These are phyloP conservation scores for Amanita exitialis DNA, from an alignment of 768 basidiomycete genomes.

Conservation along the genomic window DNA sequence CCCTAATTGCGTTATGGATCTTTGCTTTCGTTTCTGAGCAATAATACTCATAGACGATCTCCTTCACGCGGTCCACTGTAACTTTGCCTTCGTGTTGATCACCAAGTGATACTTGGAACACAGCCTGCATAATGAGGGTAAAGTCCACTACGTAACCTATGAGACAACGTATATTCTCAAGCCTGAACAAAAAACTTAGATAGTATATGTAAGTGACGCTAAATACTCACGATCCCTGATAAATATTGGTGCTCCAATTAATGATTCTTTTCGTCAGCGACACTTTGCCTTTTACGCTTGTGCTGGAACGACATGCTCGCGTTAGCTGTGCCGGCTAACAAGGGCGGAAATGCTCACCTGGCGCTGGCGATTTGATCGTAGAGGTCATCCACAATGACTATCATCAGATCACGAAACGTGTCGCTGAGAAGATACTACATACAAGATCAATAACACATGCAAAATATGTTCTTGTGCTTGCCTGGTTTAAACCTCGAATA, in stretches of 20 bases:
- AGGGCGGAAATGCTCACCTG: background rate
- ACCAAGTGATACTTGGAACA: background rate
- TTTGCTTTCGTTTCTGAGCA: background rate
- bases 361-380: background rate
- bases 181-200: background rate
- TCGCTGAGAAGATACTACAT: background rate
- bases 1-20: background rate
- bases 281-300: background rate
- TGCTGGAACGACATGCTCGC: background rate
- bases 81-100: background rate
- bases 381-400: background rate
- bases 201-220: background rate
- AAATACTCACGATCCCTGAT: background rate
- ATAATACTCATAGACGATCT: background rate
- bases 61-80: background rate
- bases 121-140: background rate
- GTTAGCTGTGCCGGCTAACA: background rate
- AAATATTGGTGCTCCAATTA: background rate
- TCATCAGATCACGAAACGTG: background rate
- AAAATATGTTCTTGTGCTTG: background rate
- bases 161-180: background rate
- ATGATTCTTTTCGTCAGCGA: background rate
- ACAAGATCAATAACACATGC: background rate
- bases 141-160: background rate
- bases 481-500: background rate